Evolutionary conservation across 306 rosid genomes (phyloP).

Genomic region (Canavalia gladiata): DNA sequence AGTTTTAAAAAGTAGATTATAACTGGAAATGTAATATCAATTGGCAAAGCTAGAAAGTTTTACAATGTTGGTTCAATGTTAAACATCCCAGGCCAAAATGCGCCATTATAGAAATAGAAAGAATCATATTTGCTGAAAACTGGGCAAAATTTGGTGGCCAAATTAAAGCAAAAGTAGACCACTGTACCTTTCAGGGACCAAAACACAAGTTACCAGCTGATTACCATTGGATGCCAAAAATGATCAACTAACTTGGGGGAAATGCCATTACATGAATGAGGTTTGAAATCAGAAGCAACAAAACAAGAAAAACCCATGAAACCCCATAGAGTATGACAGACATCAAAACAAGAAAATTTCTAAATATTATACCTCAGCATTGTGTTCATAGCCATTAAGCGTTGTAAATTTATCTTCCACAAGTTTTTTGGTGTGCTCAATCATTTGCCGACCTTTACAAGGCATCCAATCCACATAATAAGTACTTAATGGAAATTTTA

Average conservation of each 20-base stretch:
- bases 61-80: not conserved
- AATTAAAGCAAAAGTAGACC: conserved; percentile 19
- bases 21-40: conserved; percentile 30
- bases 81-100: conserved; percentile 24
- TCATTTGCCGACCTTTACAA: conserved; percentile 91
- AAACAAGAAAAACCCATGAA: conserved; percentile 30
- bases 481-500: conserved; percentile 30
- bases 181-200: conserved; percentile 2
- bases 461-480: conserved; percentile 49
- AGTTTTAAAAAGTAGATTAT: conserved; percentile 1
- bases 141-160: conserved; percentile 21
- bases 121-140: conserved; percentile 23
- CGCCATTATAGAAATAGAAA: conserved; percentile 21
- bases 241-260: conserved; percentile 6
- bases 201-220: not conserved
- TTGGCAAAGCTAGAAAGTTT: conserved; percentile 27
- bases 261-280: not conserved
- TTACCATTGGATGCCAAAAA: conserved; percentile 17
- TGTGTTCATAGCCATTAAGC: conserved; percentile 80
- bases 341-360: conserved; percentile 36
- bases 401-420: conserved; percentile 89
- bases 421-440: conserved; percentile 87
- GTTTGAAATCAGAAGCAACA: conserved; percentile 13
- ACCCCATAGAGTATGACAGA: conserved; percentile 19
- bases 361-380: conserved; percentile 74